Evolutionary conservation across 345 rosid species (phyloP).

Genomic region (Barbarea vulgaris): DNA sequence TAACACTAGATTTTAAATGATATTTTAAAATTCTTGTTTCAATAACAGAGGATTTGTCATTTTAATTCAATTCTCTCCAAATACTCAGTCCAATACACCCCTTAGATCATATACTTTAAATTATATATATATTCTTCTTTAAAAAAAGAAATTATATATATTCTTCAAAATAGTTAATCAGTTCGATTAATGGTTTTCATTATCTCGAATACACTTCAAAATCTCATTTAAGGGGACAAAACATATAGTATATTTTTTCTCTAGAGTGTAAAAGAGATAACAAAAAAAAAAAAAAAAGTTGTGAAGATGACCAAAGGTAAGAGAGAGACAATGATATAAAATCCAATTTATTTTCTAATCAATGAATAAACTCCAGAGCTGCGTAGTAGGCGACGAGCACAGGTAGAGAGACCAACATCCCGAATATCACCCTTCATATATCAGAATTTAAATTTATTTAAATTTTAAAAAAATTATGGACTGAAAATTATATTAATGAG

Average conservation of each 20-base stretch:
- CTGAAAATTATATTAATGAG: too few relatives aligned
- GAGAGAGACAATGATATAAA: background rate
- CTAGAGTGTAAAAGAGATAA: background rate
- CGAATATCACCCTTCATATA: conserved; percentile 72
- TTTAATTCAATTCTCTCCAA: too few relatives aligned
- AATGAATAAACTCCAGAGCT: conserved; percentile 45
- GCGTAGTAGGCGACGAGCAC: conserved; percentile 69
- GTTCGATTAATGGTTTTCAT: conserved; percentile 10
- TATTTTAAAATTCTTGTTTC: too few relatives aligned
- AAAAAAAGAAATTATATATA: too few relatives aligned
- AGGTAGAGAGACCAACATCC: conserved; percentile 65
- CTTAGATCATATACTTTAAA: background rate
- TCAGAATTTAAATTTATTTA: conserved; percentile 1
- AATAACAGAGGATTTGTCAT: too few relatives aligned
- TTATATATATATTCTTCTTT: too few relatives aligned
- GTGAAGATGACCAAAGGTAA: background rate
- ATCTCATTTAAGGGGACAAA: background rate
- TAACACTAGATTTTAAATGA: too few relatives aligned
- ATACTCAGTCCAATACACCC: too few relatives aligned
- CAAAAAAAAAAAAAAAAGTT: background rate
- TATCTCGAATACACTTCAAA: conserved; percentile 22
- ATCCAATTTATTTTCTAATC: background rate
- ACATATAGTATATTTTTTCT: background rate
- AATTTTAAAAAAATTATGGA: background rate
- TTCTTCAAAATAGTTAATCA: background rate